Base-by-base conservation (phyloP, 371 early-diverging fungal genomes). In the Mucor piriformis region DNA sequence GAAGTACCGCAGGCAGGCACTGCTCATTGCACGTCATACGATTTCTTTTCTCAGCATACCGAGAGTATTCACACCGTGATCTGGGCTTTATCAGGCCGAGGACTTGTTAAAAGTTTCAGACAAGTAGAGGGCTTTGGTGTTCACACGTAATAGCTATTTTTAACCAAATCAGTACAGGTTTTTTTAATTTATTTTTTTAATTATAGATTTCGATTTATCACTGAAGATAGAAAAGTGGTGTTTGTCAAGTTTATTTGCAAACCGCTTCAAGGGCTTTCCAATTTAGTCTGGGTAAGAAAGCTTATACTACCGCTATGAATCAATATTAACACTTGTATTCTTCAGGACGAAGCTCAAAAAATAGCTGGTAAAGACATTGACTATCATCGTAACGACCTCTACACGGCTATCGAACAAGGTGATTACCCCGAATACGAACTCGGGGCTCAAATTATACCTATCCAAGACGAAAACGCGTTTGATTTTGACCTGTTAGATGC, bases 161-260 rank as follows among this genome's bases (percentile, higher is more conserved):
- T 10, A 1, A 6, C 8, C 8, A 37, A 37, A 13, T 37, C 3
- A 37, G 15, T 3, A 18, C 16, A 12, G 11, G 4, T 23, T 23
- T 27, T 37, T 24, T 8, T n/a, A n/a, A 40, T 21, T 37, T 23
- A 25, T 24, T 37, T 24, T 8, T 10, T 33, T 33, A 20, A 25
- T 53, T 15, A 4, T 44, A 29, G 54, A 6, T 84, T 80, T 72
- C 74, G 77, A 16, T 51, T 83, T 4, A 57, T 84, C 52, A 82
- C 78, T 60, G 78, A 64, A 20, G 46, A 74, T 6, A 74, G 77
- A 15, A 64, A 74, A 15, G 15, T 63, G 21, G 61, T 54, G 2
- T 77, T 78, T 59, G 80, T 76, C 59, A 86, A 85, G 59, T 86
- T 77, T 57, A 70, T 74, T 46, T 85, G 77, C 74, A 84, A 80